A percentile compares a stretch with the other conserved stretches of the same genome.
Conservation (phyloP, 345 rosid species). For the Raphanus raphanistrum region DNA sequence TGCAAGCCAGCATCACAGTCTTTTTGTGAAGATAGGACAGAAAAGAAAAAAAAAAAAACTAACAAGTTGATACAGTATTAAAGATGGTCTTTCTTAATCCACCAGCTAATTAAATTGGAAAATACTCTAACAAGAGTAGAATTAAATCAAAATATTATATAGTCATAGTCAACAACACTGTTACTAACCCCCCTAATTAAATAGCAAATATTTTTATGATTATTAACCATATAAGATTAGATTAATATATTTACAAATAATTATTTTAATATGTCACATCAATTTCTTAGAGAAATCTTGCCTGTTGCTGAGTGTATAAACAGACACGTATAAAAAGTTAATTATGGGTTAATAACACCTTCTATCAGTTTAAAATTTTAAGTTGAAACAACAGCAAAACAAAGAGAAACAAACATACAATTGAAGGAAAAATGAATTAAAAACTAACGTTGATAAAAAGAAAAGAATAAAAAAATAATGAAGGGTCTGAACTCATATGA, state of each 20-base stretch:
- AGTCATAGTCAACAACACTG: constrained; percentile 9
- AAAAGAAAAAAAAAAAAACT: neutral
- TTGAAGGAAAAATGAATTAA: neutral
- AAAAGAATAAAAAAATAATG: neutral
- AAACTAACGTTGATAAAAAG: constrained; percentile 1
- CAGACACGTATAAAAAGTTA: neutral
- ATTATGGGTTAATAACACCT: neutral
- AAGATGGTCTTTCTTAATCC: neutral
- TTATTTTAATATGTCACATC: neutral
- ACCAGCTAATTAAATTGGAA: neutral
- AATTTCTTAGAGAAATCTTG: neutral
- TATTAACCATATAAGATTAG: neutral
- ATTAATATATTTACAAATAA: neutral
- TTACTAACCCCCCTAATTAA: neutral
- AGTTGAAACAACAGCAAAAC: constrained; percentile 22
- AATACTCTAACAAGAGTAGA: neutral
- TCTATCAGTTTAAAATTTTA: too few relatives aligned
- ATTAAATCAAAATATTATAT: neutral
- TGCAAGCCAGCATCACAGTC: constrained; percentile 32
- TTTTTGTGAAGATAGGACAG: constrained; percentile 14
- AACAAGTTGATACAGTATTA: neutral
- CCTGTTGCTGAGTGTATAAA: neutral
- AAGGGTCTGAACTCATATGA: constrained; percentile 25
- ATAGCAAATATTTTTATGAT: neutral
- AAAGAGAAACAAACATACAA: constrained; percentile 21